Conservation (phyloP, 352 stramenopile species). For the Pythium phragmitis region DNA sequence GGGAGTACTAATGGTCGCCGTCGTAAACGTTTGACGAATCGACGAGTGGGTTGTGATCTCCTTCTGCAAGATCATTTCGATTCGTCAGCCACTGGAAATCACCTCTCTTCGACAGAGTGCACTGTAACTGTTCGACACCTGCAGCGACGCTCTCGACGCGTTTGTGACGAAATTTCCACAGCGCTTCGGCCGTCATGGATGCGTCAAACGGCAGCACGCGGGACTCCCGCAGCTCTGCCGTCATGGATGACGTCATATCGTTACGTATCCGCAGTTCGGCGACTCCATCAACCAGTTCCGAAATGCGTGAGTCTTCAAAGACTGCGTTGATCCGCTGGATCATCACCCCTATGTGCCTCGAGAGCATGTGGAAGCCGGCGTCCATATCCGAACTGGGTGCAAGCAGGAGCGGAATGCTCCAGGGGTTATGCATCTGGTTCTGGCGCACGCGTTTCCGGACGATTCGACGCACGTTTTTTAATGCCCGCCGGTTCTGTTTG, state of each 20-base stretch:
- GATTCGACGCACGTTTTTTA: not conserved
- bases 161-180: conserved; percentile 1
- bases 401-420: too few species aligned
- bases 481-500: not conserved
- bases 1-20: too few species aligned
- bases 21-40: too few species aligned
- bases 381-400: not conserved
- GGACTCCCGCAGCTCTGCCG: conserved; percentile 6
- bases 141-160: not conserved
- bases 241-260: not conserved
- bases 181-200: not conserved
- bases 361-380: not conserved
- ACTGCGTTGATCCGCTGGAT: conserved; percentile 3
- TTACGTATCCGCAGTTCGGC: not conserved
- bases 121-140: not conserved
- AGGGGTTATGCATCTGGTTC: too few species aligned
- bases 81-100: too few species aligned
- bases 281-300: not conserved
- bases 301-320: not conserved
- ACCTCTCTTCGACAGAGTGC: too few species aligned
- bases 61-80: too few species aligned
- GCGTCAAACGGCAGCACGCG: conserved; percentile 17
- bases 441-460: not conserved
- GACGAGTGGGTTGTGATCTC: too few species aligned
- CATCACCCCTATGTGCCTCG: not conserved